Conservation (phyloP, 768 basidiomycete genomes). For the Collybia sp. region DNA sequence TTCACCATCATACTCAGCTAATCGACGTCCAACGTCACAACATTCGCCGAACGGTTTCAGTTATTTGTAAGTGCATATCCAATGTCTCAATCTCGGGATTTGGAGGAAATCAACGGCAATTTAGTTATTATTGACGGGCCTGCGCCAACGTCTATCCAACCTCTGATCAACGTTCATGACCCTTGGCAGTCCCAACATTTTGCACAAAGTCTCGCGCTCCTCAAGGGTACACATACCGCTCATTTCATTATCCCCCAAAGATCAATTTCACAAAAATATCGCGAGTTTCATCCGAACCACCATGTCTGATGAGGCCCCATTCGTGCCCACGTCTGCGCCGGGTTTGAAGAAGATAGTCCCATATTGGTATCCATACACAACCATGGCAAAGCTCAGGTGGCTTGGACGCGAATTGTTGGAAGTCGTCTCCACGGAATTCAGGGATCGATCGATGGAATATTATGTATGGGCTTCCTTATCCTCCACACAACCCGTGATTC, state of each 20-base stretch:
- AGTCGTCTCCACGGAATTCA: slow-evolving; percentile 90
- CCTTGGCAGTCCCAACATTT: neutral
- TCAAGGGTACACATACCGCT: slow-evolving; percentile 33
- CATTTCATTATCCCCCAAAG: slow-evolving; percentile 43
- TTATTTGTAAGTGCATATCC: too few species aligned
- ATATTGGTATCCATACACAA: slow-evolving; percentile 92
- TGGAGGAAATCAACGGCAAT: too few species aligned
- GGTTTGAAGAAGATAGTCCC: slow-evolving; percentile 79
- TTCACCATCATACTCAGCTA: too few species aligned
- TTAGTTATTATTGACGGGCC: too few species aligned
- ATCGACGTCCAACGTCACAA: too few species aligned
- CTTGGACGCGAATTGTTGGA: slow-evolving; percentile 83
- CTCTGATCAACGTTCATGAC: neutral
- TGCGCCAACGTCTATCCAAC: too few species aligned
- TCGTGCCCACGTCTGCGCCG: slow-evolving; percentile 20
- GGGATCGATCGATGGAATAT: slow-evolving; percentile 92
- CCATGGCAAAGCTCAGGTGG: slow-evolving; percentile 92
- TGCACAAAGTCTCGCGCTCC: slow-evolving; percentile 18
- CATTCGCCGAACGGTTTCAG: too few species aligned
- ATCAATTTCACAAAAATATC: slow-evolving; percentile 56
- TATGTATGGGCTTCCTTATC: slow-evolving; percentile 66
- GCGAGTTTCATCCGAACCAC: slow-evolving; percentile 46
- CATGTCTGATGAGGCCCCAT: slow-evolving; percentile 37
- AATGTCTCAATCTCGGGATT: too few species aligned
- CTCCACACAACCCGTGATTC: neutral